Base-by-base conservation (phyloP, 768 basidiomycete species). In the Termitomyces sp. region DNA sequence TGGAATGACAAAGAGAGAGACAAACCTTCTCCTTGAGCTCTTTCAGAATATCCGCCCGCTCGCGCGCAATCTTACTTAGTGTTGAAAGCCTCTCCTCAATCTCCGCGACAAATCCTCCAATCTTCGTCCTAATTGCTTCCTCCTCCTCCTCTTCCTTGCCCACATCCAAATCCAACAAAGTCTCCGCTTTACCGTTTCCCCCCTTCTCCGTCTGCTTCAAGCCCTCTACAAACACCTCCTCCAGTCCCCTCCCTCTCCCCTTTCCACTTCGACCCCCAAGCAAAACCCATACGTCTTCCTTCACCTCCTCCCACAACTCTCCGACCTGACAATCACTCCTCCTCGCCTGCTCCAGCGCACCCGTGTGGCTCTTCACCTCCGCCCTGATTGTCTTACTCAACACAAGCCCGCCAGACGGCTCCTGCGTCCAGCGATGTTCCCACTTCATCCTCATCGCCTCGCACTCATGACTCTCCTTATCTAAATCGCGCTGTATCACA, bases 1-100 rank as follows among this genome's bases (percentile, higher is more conserved):
- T 17, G 1, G 11, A 15, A 28, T 45, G 44, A 54, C 43, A 52
- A 4, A 19, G 5, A 47, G 30, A 22, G 5, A 34, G 12, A 12
- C 34, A 12, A 10, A 93, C 95, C 83, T 96, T 97, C 43, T 98
- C 95, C 68, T 98, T 99, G 47, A 99, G 74, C 65, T 98, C 97
- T 66, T 90, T 94, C 52, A 98, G 70, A 0, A 93, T 85, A 61
- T 95, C 90, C 11, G 80, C 82, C 47, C 96, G 75, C 72, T 98
- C 96, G 55, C 83, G 82, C 44, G 85, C 79, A 58, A 99, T 87
- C 74, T 93, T 89, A 68, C 81, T 85, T 47, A 98, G 66, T 63
- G 85, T 76, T 26, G 84, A 85, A 15, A 98, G 68, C 47, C 84
- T 74, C 55, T 95, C 88, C 60, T 91, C 89, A 56, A 93, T 87